These are phyloP conservation scores for Peniophora sp. DNA, from an alignment of 1,284 basidiomycete species.

Conservation along the genomic window DNA sequence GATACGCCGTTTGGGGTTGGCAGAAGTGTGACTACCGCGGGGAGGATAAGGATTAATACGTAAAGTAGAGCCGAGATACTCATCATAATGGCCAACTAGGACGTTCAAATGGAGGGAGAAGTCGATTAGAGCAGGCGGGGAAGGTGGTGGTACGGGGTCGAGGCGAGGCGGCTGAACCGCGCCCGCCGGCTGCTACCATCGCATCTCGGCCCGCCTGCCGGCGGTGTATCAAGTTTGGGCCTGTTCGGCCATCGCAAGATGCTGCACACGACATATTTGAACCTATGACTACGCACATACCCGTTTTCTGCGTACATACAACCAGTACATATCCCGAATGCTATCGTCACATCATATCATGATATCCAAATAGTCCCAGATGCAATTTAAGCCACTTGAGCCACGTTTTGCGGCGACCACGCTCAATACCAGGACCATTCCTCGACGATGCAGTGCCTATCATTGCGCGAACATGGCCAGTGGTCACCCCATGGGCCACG, in stretches of 20 bases:
- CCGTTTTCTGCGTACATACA: no score
- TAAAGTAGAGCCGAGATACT: slow-evolving; percentile 13
- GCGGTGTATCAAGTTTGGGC: background rate
- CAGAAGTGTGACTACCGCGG: slow-evolving; percentile 27
- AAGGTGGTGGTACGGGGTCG: slow-evolving; percentile 1
- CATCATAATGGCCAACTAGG: slow-evolving; percentile 29
- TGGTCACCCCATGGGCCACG: slow-evolving; percentile 17
- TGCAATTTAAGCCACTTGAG: background rate
- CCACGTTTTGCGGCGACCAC: background rate
- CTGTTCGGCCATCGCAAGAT: background rate
- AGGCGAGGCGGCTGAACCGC: background rate
- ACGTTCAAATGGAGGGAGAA: background rate
- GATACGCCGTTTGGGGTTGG: slow-evolving; percentile 84
- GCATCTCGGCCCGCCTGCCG: background rate
- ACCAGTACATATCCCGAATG: no score
- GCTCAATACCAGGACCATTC: slow-evolving; percentile 58
- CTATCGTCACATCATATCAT: no score
- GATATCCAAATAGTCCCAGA: background rate
- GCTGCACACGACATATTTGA: background rate
- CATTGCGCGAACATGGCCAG: slow-evolving; percentile 51
- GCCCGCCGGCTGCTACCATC: background rate
- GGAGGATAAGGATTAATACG: slow-evolving; percentile 5
- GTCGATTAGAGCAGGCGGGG: background rate
- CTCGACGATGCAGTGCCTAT: slow-evolving; percentile 61
- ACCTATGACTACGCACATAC: background rate